Base-by-base conservation (phyloP, 2,329 filamentous ascomycete genomes). In the Ascosphaera acerosa region DNA sequence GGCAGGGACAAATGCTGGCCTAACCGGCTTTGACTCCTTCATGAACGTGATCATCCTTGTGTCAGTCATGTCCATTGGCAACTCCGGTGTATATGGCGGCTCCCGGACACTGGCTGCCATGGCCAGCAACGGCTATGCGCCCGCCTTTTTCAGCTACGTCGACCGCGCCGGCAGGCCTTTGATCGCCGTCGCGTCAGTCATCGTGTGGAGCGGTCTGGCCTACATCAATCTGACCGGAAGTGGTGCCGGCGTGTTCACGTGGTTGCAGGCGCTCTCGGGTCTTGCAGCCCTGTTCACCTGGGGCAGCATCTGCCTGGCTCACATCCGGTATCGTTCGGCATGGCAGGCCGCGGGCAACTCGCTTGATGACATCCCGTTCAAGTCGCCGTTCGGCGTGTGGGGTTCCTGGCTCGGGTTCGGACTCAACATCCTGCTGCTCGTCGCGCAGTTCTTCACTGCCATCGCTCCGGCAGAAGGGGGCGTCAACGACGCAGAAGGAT, bases 31-130 rank as follows among this genome's bases (percentile, higher is more conserved):
- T 10, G 66, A 69, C 15, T 61, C 59, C 15, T 62, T 76, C 37
- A 69, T 76, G 56, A 76, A 76, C 46, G 66, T 61, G 10, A 61
- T 74, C 32, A 69, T 75, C 41, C 56, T 70, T 29, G 59, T 70
- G 25, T 62, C 64, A 4, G 66, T 70, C 19, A 50, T 70, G 31
- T 62, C 57, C 23, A 64, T 70, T 29, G 66, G 62, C 40, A 66
- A 67, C 40, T 67, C 63, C 1, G 58, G 58, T 39, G 60, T 63
- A 3, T 70, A 62, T 40, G 64, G 61, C 38, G 61, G 57, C 2
- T 66, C 63, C 2, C 60, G 65, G 34, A 66, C 63, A 2, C 49
- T 69, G 7, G 60, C 62, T 27, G 63, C 64, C 4, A 52, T 67
- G 12, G 57, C 57, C 15, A 44, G 53, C 32, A 51, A 54, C 25